Conservation (phyloP, 495 filamentous ascomycete genomes). For the Saxispiralis lemnorum region DNA sequence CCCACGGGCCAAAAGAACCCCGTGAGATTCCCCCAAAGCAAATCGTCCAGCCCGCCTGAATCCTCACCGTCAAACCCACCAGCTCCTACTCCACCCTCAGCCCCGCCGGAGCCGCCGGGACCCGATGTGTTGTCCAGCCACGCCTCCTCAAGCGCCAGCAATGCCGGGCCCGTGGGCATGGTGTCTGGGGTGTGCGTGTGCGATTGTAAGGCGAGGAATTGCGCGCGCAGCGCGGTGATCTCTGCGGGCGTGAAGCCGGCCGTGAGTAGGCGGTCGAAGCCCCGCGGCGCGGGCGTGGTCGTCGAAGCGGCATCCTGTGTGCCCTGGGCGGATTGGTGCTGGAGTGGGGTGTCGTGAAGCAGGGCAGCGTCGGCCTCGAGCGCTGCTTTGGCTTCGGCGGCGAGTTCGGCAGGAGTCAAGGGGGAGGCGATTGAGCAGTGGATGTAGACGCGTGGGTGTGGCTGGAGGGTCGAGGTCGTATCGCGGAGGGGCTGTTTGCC, state of each 20-base stretch:
- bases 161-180: slow-evolving; percentile 48
- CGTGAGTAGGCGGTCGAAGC: slow-evolving; percentile 71
- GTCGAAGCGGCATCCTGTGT: slow-evolving; percentile 13
- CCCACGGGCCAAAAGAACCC: slow-evolving; percentile 91
- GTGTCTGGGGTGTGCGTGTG: slow-evolving; percentile 66
- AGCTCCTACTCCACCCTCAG: slow-evolving; percentile 2
- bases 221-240: slow-evolving; percentile 61
- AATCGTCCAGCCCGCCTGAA: slow-evolving; percentile 50
- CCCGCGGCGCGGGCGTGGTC: slow-evolving; percentile 49
- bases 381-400: slow-evolving; percentile 42
- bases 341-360: slow-evolving; percentile 2
- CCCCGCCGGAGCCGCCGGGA: slow-evolving; percentile 25
- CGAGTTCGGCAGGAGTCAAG: slow-evolving; percentile 49
- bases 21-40: slow-evolving; percentile 72
- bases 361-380: slow-evolving; percentile 20
- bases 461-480: slow-evolving; percentile 6
- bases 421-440: slow-evolving; percentile 76
- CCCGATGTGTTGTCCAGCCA: slow-evolving; percentile 65
- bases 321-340: slow-evolving; percentile 2
- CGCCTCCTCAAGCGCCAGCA: slow-evolving; percentile 59
- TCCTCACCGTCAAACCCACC: slow-evolving; percentile 28
- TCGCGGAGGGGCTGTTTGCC: slow-evolving; percentile 37
- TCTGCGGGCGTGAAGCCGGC: slow-evolving; percentile 68
- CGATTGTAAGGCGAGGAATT: slow-evolving; percentile 66
- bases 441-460: slow-evolving; percentile 44